Conservation (phyloP, 495 filamentous ascomycete species). For the Penicillium macrosclerotiorum region DNA sequence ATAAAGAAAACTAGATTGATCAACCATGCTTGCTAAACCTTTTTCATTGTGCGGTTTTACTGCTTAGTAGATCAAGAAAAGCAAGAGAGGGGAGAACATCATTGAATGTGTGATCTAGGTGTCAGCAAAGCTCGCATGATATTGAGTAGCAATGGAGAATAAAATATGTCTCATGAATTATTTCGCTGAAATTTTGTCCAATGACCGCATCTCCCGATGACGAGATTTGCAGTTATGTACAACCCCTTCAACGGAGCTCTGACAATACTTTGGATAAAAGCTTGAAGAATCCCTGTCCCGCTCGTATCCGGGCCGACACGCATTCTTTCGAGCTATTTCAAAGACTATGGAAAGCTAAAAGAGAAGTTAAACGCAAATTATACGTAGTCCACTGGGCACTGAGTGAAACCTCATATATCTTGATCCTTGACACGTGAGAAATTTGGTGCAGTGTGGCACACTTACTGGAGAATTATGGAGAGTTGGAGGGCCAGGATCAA, state of each 20-base stretch:
- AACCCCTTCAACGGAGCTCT: neutral
- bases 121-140: conserved; percentile 13
- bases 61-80: neutral
- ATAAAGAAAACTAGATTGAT: neutral
- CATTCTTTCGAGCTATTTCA: neutral
- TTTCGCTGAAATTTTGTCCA: neutral
- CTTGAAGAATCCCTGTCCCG: neutral
- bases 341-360: too few species aligned
- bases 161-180: conserved; percentile 7
- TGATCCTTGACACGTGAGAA: neutral
- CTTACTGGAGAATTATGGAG: too few species aligned
- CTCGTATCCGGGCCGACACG: neutral
- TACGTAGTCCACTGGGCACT: too few species aligned
- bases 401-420: neutral
- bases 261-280: neutral
- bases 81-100: neutral
- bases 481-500: too few species aligned
- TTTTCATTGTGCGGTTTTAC: neutral
- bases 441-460: too few species aligned
- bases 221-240: conserved; percentile 20
- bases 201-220: conserved; percentile 11
- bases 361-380: neutral
- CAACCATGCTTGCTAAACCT: neutral
- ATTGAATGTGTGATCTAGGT: neutral
- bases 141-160: conserved; percentile 1